Evolutionary conservation across 2,329 filamentous ascomycete species (phyloP), one percentile per base, ranked within the genome.

Genomic region (Cladosporium sp.): DNA sequence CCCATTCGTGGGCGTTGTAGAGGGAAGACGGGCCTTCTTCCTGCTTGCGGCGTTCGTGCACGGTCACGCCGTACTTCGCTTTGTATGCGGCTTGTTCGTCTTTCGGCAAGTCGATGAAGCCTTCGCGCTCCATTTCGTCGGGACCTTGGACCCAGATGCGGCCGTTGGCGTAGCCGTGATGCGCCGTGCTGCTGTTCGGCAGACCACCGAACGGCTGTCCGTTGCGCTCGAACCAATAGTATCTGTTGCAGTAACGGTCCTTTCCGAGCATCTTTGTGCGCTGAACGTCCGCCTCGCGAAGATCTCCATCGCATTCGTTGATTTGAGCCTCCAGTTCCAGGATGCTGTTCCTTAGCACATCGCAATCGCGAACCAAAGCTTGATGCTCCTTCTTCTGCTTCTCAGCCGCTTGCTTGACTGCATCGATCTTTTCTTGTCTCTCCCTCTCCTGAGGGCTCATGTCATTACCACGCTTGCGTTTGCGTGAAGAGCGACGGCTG

Each of bases 161-260:
- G 7, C 89, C 93, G 66, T 97, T 99, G 36, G 92, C 91, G 65
- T 97, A 99, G 7, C 82, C 85, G 18, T 92, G 90, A 40, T 84
- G 78, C 1, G 89, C 87, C 1, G 92, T 97, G 13, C 91, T 96
- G 68, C 89, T 95, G 57, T 80, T 82, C 0, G 91, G 91, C 50
- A 96, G 77, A 4, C 93, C 93, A 27, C 80, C 89, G 63, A 92
- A 96, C 0, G 93, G 93, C 91, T 97, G 97, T 19, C 91, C 93
- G 64, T 97, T 99, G 56, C 92, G 86, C 71, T 99, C 93, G 68
- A 97, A 96, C 92, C 93, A 99, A 76, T 95, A 97, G 70, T 97
- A 99, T 48, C 92, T 83, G 70, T 99, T 97, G 84, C 92, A 96
- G 76, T 96, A 99, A 39, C 93, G 84, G 70, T 99, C 93, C 67